phyloP scores from a whole-genome alignment of 306 rosid genomes.

The Trifolium dubium region DNA sequence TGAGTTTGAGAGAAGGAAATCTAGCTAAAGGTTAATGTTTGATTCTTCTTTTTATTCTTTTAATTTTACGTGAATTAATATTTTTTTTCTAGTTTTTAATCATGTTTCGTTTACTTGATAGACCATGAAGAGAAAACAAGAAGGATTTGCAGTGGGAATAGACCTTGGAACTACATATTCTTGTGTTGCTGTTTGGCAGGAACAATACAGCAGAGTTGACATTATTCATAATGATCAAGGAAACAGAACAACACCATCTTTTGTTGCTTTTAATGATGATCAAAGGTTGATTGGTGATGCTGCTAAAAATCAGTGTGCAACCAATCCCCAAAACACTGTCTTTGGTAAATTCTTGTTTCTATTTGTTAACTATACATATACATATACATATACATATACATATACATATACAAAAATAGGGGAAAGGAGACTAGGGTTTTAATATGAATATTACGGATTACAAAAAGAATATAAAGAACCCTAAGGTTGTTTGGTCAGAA shows the following conservation, averaged over 20 bases:
- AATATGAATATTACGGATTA: not conserved
- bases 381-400: no score
- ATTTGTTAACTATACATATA: no score
- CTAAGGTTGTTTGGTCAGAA: no score
- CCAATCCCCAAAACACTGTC: slow-evolving; percentile 22
- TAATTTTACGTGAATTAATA: no score
- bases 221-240: slow-evolving; percentile 32
- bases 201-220: slow-evolving; percentile 5
- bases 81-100: no score
- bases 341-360: slow-evolving; percentile 15
- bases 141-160: not conserved
- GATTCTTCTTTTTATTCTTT: no score
- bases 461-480: no score
- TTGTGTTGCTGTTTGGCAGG: slow-evolving; percentile 22
- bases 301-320: slow-evolving; percentile 32
- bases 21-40: no score
- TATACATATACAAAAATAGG: no score
- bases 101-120: no score
- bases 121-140: not conserved
- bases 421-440: no score
- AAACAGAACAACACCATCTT: slow-evolving; percentile 27
- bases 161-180: slow-evolving; percentile 38
- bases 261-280: slow-evolving; percentile 23
- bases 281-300: slow-evolving; percentile 31
- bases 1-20: no score